Base-by-base conservation (phyloP, 352 stramenopile genomes). In the Globisporangium nodosum region DNA sequence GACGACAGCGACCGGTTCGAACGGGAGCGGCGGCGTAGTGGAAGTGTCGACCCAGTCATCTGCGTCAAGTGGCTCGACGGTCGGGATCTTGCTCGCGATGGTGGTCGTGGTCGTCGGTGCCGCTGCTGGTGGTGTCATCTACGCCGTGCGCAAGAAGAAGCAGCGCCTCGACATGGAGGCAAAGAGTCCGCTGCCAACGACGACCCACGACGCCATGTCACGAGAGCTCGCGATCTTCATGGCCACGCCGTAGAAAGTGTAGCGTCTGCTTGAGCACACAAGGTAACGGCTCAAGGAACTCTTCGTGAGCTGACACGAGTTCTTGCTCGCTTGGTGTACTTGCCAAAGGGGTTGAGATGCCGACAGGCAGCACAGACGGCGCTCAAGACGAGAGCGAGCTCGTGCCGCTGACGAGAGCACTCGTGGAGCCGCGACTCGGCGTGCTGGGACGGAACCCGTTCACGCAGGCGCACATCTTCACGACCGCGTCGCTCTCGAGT, bases 401-500 rank as follows among this genome's bases (percentile, higher is more conserved):
- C n/a, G 46, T 52, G 13, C 20, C 56, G 56, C 67, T 88, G 3
- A 71, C 60, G 6, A 53, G 56, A 33, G 56, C 66, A 33, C 66
- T 70, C 18, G 64, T 89, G 21, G 68, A 69, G 35, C 60, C 67
- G 13, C 62, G 67, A 18, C 35, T 91, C 24, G 72, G 76, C 48
- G 68, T 82, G 13, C 46, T 91, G 6, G 76, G 81, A 7, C 78
- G 71, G 57, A 81, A 88, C 40, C 81, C 81, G 47, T 88, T 83
- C 67, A 81, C 78, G 1, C 72, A 84, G 18, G 68, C 65, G 27
- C 78, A 84, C 42, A 68, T 91, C 31, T 89, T 70, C 64, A 91
- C 81, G 9, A 88, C 76, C 5, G 73, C 72, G 16, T 70, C 67
- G 24, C 70, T 90, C 2, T 57, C 49, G 13, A 54, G 52, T 24